These are phyloP conservation scores for Hippophae tibetana DNA, from an alignment of 306 rosid species.

Conservation along the genomic window DNA sequence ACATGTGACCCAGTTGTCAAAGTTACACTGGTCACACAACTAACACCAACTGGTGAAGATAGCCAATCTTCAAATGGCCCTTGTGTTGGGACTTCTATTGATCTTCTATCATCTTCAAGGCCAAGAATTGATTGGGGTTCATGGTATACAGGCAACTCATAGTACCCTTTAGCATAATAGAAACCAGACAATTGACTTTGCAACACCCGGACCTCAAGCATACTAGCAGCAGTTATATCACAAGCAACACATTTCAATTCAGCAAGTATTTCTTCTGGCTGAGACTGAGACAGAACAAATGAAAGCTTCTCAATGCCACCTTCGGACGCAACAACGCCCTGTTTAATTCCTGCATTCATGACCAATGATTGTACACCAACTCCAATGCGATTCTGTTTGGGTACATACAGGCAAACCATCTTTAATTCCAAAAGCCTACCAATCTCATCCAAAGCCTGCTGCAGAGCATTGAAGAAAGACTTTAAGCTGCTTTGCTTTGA, in stretches of 20 bases:
- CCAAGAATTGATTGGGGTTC: conserved; percentile 45
- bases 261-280: conserved; percentile 37
- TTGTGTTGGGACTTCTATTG: conserved; percentile 35
- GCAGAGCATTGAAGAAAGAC: conserved; percentile 48
- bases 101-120: conserved; percentile 38
- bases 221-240: conserved; percentile 14
- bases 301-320: conserved; percentile 32
- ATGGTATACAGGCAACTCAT: conserved; percentile 32
- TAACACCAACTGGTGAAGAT: conserved; percentile 26
- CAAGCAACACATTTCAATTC: conserved; percentile 40
- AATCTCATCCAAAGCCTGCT: conserved; percentile 52
- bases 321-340: conserved; percentile 48
- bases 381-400: conserved; percentile 13
- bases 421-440: conserved; percentile 39
- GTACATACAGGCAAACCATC: conserved; percentile 32
- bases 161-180: conserved; percentile 46
- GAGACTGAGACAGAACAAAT: conserved; percentile 20
- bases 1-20: conserved; percentile 4
- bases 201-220: conserved; percentile 39
- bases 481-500: conserved; percentile 37
- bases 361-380: conserved; percentile 13
- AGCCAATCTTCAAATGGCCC: conserved; percentile 49
- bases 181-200: conserved; percentile 47
- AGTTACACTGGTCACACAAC: conserved; percentile 13
- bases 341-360: conserved; percentile 54